Percentiles rank a stretch among this genome's conserved stretches.
Evolutionary conservation across 164 flowering plant genomes (phyloP).

Genomic region (Vitis rotundifolia): DNA sequence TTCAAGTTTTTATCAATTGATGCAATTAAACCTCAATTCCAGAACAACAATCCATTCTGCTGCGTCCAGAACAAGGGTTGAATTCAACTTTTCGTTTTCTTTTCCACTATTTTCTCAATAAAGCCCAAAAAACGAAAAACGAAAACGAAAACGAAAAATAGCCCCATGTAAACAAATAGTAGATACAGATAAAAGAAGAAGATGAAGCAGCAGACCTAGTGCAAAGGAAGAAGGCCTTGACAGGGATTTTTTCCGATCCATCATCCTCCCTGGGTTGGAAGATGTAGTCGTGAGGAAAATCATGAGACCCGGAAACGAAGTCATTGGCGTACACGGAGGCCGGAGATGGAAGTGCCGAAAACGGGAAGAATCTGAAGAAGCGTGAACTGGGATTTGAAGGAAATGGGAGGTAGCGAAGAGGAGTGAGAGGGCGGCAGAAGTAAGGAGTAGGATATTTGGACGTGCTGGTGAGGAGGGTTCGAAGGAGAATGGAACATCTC

Average conservation of each 20-base stretch:
- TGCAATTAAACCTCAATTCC: no score
- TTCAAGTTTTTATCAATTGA: no score
- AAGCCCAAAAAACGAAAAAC: background rate
- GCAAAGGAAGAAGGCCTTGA: constrained; percentile 70
- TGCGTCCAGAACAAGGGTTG: no score
- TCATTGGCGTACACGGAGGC: constrained; percentile 26
- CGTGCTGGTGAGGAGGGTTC: constrained; percentile 11
- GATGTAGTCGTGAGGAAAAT: constrained; percentile 16
- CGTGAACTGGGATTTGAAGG: constrained; percentile 9
- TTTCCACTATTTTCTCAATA: background rate
- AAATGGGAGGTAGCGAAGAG: constrained; percentile 3
- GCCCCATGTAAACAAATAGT: no score
- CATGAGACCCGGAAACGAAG: constrained; percentile 25
- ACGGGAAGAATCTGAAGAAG: constrained; percentile 25
- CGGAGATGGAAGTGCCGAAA: constrained; percentile 48
- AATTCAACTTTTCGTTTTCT: no score
- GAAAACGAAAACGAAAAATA: background rate
- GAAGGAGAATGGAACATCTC: constrained; percentile 36
- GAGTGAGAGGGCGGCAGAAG: background rate
- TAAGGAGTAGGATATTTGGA: constrained; percentile 9
- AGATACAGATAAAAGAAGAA: background rate
- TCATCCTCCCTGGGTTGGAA: constrained; percentile 34
- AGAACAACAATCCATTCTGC: no score
- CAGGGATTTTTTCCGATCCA: constrained; percentile 49
- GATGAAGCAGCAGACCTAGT: constrained; percentile 50